Base-by-base conservation (phyloP, 2,329 filamentous ascomycete species). In the Botryosphaeria dothidea region DNA sequence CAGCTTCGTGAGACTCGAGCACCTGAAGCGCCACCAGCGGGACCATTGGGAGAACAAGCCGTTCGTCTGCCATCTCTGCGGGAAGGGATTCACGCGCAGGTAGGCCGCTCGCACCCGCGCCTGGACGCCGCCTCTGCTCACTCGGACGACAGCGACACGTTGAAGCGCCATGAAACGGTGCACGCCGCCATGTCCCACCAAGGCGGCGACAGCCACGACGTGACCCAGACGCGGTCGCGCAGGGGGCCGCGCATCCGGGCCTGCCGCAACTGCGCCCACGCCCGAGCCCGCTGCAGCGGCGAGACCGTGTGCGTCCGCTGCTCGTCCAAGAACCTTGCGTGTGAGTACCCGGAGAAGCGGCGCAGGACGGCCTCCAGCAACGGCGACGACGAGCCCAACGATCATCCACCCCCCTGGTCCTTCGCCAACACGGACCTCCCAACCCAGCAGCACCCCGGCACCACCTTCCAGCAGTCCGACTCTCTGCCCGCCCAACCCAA, bases 31-130 rank as follows among this genome's bases (percentile, higher is more conserved):
- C n/a, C 78, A 80, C 68, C 66, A 78, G 54, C 76, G 75, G 51
- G 78, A 75, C 52, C 78, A 80, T 67, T 77, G 76, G 6, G 78
- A 78, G 52, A 75, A 77, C 64, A 78, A 77, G 60, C 75, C 76
- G 0, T 80, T 78, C 57, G 73, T 75, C 57, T 80, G 78, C 66
- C 64, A 67, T 6, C 75, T 76, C 64, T 80, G 78, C 68, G 74
- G 75, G 15, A 78, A 78, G 19, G 71, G 76, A 49, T 80, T 80
- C 66, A 78, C 76, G 11, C 71, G 78, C 68, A 80, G 75, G 76
- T 78, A 77, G n/a, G 34, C 49, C 11, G 1, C 21, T 27, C 15
- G 17, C 38, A 4, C 8, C 38, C 9, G 38, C 9, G 38, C 17
- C 5, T 13, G 38, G 17, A n/a, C n/a, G 9, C 5, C 1, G 19